Evolutionary conservation across 1,284 basidiomycete species (phyloP).

Genomic region (Omphalotus olearius): DNA sequence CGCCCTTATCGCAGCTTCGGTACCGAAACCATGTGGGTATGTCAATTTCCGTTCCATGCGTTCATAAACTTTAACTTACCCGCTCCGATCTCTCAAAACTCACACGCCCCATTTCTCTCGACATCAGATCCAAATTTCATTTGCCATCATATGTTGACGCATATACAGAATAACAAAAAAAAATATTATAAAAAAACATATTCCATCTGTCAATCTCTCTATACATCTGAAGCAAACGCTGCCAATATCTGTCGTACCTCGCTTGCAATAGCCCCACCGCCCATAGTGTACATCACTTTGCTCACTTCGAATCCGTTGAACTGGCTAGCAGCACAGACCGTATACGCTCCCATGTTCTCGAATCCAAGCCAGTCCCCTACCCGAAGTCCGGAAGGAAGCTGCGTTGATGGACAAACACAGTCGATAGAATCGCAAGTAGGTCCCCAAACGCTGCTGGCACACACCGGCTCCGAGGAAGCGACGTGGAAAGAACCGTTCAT

Average conservation of each 20-base stretch:
- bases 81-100: neutral
- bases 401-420: constrained; percentile 62
- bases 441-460: constrained; percentile 49
- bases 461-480: constrained; percentile 32
- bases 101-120: neutral
- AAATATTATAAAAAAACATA: neutral
- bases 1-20: constrained; percentile 13
- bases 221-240: constrained; percentile 1
- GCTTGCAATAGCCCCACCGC: constrained; percentile 24
- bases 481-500: constrained; percentile 38
- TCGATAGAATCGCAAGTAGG: constrained; percentile 92
- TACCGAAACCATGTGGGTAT: constrained; percentile 6
- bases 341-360: constrained; percentile 93
- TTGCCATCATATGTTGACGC: neutral
- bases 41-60: constrained; percentile 11
- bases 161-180: neutral
- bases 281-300: constrained; percentile 60
- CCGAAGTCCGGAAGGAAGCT: constrained; percentile 59
- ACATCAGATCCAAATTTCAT: neutral
- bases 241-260: constrained; percentile 6
- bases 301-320: constrained; percentile 82
- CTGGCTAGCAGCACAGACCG: constrained; percentile 83
- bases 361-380: constrained; percentile 94
- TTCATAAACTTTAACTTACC: constrained; percentile 16
- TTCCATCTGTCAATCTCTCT: neutral